Percentiles rank a stretch among this genome's conserved stretches.
These are phyloP conservation scores for Colletotrichum karsti DNA, from an alignment of 2,329 filamentous ascomycete species.

Conservation along the genomic window DNA sequence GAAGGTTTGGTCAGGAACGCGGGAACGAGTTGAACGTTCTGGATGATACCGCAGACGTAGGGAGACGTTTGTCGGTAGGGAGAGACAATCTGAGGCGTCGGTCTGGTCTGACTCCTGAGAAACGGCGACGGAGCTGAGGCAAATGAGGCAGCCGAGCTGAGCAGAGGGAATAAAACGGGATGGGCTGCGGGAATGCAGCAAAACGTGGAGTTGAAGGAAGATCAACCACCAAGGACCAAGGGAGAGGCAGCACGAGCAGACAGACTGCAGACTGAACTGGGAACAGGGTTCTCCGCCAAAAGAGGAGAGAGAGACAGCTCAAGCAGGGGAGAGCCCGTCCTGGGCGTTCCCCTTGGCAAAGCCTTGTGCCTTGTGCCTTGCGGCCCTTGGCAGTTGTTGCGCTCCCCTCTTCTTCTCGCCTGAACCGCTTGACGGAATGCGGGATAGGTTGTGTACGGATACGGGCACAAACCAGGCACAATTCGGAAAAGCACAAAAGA, in stretches of 20 bases:
- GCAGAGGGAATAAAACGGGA: not conserved
- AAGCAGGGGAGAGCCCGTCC: not conserved
- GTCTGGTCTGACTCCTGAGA: not conserved
- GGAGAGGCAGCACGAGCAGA: not conserved
- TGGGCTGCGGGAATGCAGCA: not conserved
- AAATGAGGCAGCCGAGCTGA: not conserved
- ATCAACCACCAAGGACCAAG: slow-evolving; percentile 5
- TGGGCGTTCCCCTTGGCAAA: slow-evolving; percentile 16
- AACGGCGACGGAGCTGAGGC: not conserved
- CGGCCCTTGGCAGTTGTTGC: not conserved
- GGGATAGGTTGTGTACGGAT: no score
- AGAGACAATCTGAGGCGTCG: slow-evolving; percentile 5
- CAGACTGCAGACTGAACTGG: no score
- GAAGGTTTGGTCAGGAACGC: slow-evolving; percentile 18
- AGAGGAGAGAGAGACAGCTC: slow-evolving; percentile 6
- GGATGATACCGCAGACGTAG: not conserved
- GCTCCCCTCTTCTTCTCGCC: not conserved
- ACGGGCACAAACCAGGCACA: slow-evolving; percentile 11
- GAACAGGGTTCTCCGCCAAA: slow-evolving; percentile 28
- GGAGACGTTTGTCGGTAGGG: not conserved
- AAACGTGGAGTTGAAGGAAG: slow-evolving; percentile 11
- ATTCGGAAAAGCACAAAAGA: not conserved
- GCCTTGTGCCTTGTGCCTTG: not conserved
- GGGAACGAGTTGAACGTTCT: slow-evolving; percentile 1
- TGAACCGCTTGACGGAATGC: not conserved